Evolutionary conservation across 768 basidiomycete genomes (phyloP).

Genomic region (Pleurotus salmoneostramineus): DNA sequence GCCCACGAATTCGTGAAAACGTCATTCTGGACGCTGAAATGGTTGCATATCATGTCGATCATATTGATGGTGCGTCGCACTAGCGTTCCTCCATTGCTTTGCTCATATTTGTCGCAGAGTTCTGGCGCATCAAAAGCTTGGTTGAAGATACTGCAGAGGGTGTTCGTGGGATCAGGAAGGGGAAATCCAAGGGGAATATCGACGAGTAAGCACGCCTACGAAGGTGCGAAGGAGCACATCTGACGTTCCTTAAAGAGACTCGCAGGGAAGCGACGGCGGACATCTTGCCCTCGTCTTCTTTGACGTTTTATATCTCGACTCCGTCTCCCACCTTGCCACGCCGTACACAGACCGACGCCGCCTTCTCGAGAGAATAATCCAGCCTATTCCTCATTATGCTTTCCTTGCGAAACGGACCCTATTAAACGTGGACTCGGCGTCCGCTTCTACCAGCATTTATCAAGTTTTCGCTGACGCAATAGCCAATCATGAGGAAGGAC

Average conservation of each 20-base stretch:
- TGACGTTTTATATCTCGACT: slow-evolving; percentile 73
- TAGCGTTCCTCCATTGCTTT: neutral
- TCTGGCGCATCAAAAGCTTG: slow-evolving; percentile 67
- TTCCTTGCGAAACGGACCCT: slow-evolving; percentile 56
- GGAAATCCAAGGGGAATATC: slow-evolving; percentile 6
- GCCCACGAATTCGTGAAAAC: slow-evolving; percentile 29
- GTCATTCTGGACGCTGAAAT: slow-evolving; percentile 82
- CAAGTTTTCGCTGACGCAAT: slow-evolving; percentile 48
- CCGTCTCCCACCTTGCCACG: slow-evolving; percentile 45
- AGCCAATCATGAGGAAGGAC: slow-evolving; percentile 56
- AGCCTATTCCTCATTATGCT: slow-evolving; percentile 51
- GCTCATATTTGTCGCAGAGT: slow-evolving; percentile 42
- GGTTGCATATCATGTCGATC: slow-evolving; percentile 70
- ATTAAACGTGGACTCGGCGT: slow-evolving; percentile 33
- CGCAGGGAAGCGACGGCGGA: slow-evolving; percentile 30
- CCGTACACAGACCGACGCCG: slow-evolving; percentile 60
- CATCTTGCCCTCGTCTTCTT: slow-evolving; percentile 86
- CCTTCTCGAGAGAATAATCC: slow-evolving; percentile 56
- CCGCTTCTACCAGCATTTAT: slow-evolving; percentile 24
- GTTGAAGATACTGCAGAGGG: slow-evolving; percentile 57
- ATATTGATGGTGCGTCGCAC: slow-evolving; percentile 63
- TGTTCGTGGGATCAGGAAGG: slow-evolving; percentile 26
- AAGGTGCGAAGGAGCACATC: too few species aligned
- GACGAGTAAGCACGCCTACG: neutral
- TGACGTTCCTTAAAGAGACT: slow-evolving; percentile 14